Conservation (phyloP, 2,329 filamentous ascomycete species). For the Clonostachys rhizophaga region DNA sequence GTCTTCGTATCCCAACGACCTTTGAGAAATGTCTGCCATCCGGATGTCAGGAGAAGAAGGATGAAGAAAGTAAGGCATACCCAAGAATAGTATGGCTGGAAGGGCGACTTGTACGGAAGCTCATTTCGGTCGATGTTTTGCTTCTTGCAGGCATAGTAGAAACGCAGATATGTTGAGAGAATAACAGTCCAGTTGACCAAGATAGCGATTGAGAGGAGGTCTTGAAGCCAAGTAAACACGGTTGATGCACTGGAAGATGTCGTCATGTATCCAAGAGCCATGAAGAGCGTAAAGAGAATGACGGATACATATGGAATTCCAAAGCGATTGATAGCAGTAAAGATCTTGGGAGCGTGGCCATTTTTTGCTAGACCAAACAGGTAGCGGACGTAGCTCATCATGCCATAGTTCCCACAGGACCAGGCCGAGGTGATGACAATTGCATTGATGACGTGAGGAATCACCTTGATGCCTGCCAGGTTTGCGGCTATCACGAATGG, state of each 20-base stretch:
- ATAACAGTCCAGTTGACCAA: constrained; percentile 58
- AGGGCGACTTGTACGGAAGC: constrained; percentile 60
- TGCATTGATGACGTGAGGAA: constrained; percentile 65
- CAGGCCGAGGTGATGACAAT: constrained; percentile 63
- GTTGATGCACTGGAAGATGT: constrained; percentile 54
- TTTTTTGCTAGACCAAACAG: constrained; percentile 64
- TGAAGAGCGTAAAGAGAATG: constrained; percentile 49
- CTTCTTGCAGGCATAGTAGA: constrained; percentile 50
- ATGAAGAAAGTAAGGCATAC: constrained; percentile 62
- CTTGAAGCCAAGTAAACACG: constrained; percentile 69
- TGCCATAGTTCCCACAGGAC: constrained; percentile 56
- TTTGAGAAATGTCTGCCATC: constrained; percentile 68
- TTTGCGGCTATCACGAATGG: constrained; percentile 66
- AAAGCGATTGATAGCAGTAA: constrained; percentile 52
- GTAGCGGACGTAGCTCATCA: constrained; percentile 65
- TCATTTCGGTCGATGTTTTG: constrained; percentile 48
- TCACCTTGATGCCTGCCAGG: constrained; percentile 54
- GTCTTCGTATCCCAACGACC: constrained; percentile 31
- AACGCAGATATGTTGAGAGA: constrained; percentile 54
- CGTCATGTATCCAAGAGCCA: constrained; percentile 68
- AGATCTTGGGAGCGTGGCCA: constrained; percentile 59
- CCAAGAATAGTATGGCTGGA: constrained; percentile 61
- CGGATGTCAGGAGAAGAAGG: constrained; percentile 65
- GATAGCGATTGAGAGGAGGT: constrained; percentile 60
- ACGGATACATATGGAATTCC: constrained; percentile 57